Base-by-base conservation (phyloP, 371 early-diverging fungal genomes). In the Apophysomyces ossiformis region DNA sequence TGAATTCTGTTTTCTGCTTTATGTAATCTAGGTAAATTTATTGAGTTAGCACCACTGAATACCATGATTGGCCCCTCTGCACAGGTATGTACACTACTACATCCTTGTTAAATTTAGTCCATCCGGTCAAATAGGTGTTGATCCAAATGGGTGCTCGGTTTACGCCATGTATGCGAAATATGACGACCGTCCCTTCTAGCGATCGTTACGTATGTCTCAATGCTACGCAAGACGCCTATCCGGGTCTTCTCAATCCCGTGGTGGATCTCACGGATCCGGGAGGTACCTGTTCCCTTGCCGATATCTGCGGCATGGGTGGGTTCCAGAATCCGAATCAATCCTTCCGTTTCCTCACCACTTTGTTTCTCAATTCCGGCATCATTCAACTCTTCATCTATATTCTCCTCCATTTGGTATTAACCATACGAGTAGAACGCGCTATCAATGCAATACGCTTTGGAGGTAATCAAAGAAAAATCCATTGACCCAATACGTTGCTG, bases 361-460 rank as follows among this genome's bases (percentile, higher is more conserved):
- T 93, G 36, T 90, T 92, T 67, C 77, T 93, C 62, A 93, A 94
- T 66, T 90, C 84, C 38, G 95, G 93, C 8, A 57, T 91, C 1
- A 32, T 92, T 0, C 95, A 94, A 71, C 69, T 92, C 35, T 12
- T 81, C 2, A 75, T 92, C 65, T 91, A 94, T 73, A 37, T 90
- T 57, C 15, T 74, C 9, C 82, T 87, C 57, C 91, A 92, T 63
- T 59, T 87, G 57, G 68, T 77, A 18, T 74, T 87, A 8, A 89
- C 89, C 3, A 78, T 77, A 0, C 79, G 85, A 47, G 68, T 94
- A 61, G 95, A 94, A 69, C 70, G 78, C 26, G 86, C 87, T 36
- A 87, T 87, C 73, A 92, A 92, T 11, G 84, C 84, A 70, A 86
- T 82, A 78, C 71, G 92, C n/a, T 80, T 91, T 63, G 82, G 77